phyloP scores from a whole-genome alignment of 345 rosid genomes.

The Gossypium arboreum region DNA sequence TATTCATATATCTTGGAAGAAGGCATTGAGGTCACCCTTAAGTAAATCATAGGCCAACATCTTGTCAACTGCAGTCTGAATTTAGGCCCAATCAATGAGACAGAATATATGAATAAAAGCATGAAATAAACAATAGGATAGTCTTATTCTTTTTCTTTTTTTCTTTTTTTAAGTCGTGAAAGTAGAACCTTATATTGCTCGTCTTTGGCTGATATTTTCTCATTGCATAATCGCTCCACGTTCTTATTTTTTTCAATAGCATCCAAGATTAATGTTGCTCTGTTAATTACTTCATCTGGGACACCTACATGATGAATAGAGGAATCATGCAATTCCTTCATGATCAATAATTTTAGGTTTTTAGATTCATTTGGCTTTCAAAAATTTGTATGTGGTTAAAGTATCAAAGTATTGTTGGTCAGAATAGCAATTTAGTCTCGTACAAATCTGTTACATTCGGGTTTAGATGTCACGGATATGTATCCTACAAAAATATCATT shows the following conservation, averaged over 20 bases:
- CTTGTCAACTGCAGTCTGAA: slow-evolving; percentile 71
- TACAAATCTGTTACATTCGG: too few relatives aligned
- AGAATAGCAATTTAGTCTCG: background rate
- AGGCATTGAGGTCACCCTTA: slow-evolving; percentile 49
- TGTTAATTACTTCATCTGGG: slow-evolving; percentile 71
- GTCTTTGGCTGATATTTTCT: slow-evolving; percentile 58
- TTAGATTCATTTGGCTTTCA: background rate
- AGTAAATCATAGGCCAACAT: slow-evolving; percentile 54
- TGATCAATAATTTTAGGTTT: background rate
- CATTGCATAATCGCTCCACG: slow-evolving; percentile 49
- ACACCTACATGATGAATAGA: slow-evolving; percentile 44
- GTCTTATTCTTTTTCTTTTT: background rate
- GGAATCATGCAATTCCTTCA: background rate
- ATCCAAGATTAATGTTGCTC: slow-evolving; percentile 67
- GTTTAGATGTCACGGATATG: too few relatives aligned
- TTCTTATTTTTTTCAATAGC: slow-evolving; percentile 41
- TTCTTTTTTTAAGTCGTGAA: background rate
- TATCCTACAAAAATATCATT: too few relatives aligned
- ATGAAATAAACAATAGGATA: background rate
- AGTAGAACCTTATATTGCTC: slow-evolving; percentile 55
- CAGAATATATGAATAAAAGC: background rate
- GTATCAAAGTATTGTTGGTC: background rate
- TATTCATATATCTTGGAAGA: slow-evolving; percentile 56
- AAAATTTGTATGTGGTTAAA: background rate
- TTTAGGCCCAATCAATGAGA: background rate